Conservation (phyloP, 345 rosid species). For the Brassica juncea region DNA sequence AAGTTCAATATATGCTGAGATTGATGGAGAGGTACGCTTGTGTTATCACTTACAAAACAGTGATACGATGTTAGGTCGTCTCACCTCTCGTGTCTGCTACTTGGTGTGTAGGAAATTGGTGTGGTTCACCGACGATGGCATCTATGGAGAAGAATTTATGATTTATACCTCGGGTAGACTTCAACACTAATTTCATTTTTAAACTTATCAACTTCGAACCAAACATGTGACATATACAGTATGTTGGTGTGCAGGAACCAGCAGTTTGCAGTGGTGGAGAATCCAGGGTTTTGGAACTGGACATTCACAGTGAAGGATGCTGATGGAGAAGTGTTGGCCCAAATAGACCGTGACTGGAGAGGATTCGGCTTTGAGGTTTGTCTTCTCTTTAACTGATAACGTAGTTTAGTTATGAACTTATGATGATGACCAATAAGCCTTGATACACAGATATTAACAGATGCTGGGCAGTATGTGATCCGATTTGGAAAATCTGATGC, state of each 20-base stretch:
- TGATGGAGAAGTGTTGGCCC: conserved; percentile 72
- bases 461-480: conserved; percentile 97
- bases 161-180: conserved; percentile 83
- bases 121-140: conserved; percentile 98
- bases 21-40: conserved; percentile 72
- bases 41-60: not conserved
- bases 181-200: not conserved
- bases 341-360: conserved; percentile 96
- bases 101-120: conserved; percentile 64
- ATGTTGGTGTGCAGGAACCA: conserved; percentile 56
- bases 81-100: conserved; percentile 26
- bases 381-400: not conserved
- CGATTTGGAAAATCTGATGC: conserved; percentile 83
- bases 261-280: conserved; percentile 90
- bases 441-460: conserved; percentile 71
- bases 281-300: conserved; percentile 99
- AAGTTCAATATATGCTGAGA: conserved; percentile 92
- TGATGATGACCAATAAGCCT: not conserved
- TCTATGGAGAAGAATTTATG: conserved; percentile 95
- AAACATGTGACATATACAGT: not conserved
- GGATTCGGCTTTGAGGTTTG: conserved; percentile 96
- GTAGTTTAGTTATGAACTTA: not conserved
- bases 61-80: not conserved
- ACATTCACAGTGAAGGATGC: conserved; percentile 89
- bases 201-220: not conserved